A percentile compares a stretch with the other conserved stretches of the same genome.
These are phyloP conservation scores for Pythium inflatum DNA, from an alignment of 352 stramenopile genomes.

Conservation along the genomic window DNA sequence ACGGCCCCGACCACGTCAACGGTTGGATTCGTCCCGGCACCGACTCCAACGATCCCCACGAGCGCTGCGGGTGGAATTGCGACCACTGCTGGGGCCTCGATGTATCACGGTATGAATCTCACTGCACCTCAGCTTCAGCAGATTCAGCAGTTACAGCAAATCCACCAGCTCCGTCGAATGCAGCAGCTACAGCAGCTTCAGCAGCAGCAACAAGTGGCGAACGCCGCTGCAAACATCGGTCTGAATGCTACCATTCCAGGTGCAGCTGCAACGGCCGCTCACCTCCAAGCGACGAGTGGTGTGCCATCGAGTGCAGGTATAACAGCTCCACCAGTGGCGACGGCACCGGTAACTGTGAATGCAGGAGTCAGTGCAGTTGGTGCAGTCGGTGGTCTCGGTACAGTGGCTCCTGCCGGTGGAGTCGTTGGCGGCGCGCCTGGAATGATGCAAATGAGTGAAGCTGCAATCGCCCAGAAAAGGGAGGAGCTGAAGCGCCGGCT, in stretches of 20 bases:
- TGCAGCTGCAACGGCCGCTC: conserved; percentile 34
- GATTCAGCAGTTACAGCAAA: conserved; percentile 86
- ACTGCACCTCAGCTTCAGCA: conserved; percentile 79
- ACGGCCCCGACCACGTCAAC: conserved; percentile 34
- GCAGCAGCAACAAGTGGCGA: conserved; percentile 63
- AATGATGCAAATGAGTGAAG: conserved; percentile 79
- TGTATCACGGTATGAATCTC: conserved; percentile 83
- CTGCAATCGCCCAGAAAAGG: conserved; percentile 81
- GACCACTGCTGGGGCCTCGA: conserved; percentile 38
- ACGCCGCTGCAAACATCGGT: conserved; percentile 37
- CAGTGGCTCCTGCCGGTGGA: conserved; percentile 14
- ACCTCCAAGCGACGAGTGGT: conserved; percentile 33
- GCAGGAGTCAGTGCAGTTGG: conserved; percentile 8
- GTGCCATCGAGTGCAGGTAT: neutral
- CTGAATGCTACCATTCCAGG: conserved; percentile 38
- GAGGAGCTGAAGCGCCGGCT: conserved; percentile 85
- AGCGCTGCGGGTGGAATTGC: conserved; percentile 44
- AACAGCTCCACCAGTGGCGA: neutral
- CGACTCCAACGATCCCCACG: conserved; percentile 45
- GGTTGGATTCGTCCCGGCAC: conserved; percentile 44
- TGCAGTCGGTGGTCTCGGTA: no score
- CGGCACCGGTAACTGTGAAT: conserved; percentile 2
- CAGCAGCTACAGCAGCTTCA: conserved; percentile 71
- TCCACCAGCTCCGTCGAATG: conserved; percentile 83
- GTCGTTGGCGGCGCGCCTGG: conserved; percentile 31